These are phyloP conservation scores for Paecilomyces formosus DNA, from an alignment of 2,329 filamentous ascomycete genomes.

Conservation along the genomic window DNA sequence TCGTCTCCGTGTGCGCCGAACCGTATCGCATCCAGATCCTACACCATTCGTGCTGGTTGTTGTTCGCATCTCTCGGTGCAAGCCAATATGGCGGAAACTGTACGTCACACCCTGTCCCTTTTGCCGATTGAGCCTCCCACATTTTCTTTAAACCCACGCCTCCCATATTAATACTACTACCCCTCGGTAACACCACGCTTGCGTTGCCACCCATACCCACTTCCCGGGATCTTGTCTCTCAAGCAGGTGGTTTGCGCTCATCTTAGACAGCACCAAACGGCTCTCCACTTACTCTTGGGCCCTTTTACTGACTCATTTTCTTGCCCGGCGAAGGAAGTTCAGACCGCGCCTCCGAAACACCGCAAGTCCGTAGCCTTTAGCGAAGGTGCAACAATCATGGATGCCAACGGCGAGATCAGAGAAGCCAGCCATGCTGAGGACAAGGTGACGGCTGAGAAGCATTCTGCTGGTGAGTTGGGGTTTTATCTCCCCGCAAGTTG, in stretches of 20 bases:
- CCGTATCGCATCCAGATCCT: neutral
- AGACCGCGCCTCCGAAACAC: conserved; percentile 55
- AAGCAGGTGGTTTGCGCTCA: neutral
- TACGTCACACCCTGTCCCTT: conserved; percentile 32
- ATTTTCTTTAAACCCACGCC: conserved; percentile 23
- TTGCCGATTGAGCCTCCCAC: conserved; percentile 31
- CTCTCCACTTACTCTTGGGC: conserved; percentile 2
- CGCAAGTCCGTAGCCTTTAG: conserved; percentile 94
- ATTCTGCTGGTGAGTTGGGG: conserved; percentile 56
- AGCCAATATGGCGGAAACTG: conserved; percentile 33
- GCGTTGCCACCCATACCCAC: conserved; percentile 8
- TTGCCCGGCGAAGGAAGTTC: conserved; percentile 31
- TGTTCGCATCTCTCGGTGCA: neutral
- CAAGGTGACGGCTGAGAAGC: conserved; percentile 74
- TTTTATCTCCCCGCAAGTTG: neutral
- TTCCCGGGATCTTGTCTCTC: neutral
- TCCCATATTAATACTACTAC: conserved; percentile 19
- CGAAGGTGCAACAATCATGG: conserved; percentile 78
- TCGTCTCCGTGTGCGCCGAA: neutral
- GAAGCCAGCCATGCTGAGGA: conserved; percentile 63
- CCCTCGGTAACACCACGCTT: conserved; percentile 16
- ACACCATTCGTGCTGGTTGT: neutral
- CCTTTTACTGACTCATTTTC: conserved; percentile 21
- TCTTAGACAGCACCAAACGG: neutral
- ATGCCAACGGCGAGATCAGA: conserved; percentile 79